A percentile compares a stretch with the other conserved stretches of the same genome.
Evolutionary conservation across 2,329 filamentous ascomycete genomes (phyloP).

Genomic region (Fusarium sp.): DNA sequence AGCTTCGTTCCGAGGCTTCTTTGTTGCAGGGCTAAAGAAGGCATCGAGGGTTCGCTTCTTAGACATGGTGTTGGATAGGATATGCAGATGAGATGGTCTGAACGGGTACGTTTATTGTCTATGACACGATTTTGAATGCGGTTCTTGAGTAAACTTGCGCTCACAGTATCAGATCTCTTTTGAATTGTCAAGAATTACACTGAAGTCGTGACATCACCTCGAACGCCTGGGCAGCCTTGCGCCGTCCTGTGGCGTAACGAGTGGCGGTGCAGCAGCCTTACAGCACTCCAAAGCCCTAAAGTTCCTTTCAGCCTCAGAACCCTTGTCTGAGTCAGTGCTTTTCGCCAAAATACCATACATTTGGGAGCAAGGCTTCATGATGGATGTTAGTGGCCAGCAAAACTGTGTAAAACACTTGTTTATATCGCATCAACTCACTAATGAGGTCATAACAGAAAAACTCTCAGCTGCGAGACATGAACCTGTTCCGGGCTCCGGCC

Average conservation of each 20-base stretch:
- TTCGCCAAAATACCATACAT: constrained; percentile 39
- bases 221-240: constrained; percentile 31
- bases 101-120: background rate
- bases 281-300: constrained; percentile 43
- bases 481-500: constrained; percentile 82
- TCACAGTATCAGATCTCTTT: no score
- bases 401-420: background rate
- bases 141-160: no score
- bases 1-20: constrained; percentile 41
- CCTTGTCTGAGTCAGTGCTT: constrained; percentile 46
- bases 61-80: constrained; percentile 36
- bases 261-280: constrained; percentile 41
- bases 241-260: constrained; percentile 40
- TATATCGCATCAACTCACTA: background rate
- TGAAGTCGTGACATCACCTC: constrained; percentile 45
- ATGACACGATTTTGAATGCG: no score
- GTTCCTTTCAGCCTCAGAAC: constrained; percentile 50
- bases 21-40: constrained; percentile 69
- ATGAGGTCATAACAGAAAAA: constrained; percentile 42
- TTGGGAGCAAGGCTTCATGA: constrained; percentile 44
- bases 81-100: background rate
- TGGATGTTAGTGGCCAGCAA: constrained; percentile 52
- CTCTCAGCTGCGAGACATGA: constrained; percentile 62
- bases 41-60: constrained; percentile 73
- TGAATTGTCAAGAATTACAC: constrained; percentile 14